Evolutionary conservation across 805 yeast species (phyloP).

Genomic region (Candida qinlingensis): DNA sequence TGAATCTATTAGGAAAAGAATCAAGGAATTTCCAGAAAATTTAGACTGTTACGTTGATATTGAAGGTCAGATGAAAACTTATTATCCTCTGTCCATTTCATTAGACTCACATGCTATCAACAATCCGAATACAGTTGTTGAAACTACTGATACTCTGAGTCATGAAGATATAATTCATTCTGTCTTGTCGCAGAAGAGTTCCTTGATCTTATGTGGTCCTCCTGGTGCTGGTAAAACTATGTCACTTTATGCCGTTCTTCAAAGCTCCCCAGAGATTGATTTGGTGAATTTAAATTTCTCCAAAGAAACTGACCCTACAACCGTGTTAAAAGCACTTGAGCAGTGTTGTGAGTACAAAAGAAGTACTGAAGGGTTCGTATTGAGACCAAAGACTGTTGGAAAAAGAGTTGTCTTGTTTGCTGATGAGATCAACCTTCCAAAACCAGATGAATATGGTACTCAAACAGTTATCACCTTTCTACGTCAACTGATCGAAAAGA

Average conservation of each 20-base stretch:
- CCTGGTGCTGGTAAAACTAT: conserved; percentile 97
- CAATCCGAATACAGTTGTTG: conserved; percentile 60
- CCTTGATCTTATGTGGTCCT: conserved; percentile 84
- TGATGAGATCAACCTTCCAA: conserved; percentile 87
- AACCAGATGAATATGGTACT: conserved; percentile 63
- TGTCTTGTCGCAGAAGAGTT: conserved; percentile 47
- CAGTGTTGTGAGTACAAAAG: conserved; percentile 63
- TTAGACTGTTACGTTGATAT: conserved; percentile 37
- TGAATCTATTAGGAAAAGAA: conserved; percentile 7
- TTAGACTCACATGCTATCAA: conserved; percentile 35
- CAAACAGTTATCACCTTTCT: conserved; percentile 67
- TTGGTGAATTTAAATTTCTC: conserved; percentile 75
- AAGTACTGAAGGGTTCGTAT: conserved; percentile 42
- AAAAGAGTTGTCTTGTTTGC: conserved; percentile 80
- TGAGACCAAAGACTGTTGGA: conserved; percentile 57
- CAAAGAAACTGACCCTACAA: conserved; percentile 63
- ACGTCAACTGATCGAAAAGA: conserved; percentile 65
- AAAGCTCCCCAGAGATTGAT: conserved; percentile 51
- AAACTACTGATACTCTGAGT: conserved; percentile 71
- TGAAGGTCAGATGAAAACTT: conserved; percentile 47
- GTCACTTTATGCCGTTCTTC: conserved; percentile 69
- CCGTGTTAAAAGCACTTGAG: conserved; percentile 59
- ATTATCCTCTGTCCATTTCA: conserved; percentile 36
- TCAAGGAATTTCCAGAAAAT: conserved; percentile 20
- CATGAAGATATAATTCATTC: conserved; percentile 59